Conservation (phyloP, 768 basidiomycete genomes). For the Mycena albidolilacea region DNA sequence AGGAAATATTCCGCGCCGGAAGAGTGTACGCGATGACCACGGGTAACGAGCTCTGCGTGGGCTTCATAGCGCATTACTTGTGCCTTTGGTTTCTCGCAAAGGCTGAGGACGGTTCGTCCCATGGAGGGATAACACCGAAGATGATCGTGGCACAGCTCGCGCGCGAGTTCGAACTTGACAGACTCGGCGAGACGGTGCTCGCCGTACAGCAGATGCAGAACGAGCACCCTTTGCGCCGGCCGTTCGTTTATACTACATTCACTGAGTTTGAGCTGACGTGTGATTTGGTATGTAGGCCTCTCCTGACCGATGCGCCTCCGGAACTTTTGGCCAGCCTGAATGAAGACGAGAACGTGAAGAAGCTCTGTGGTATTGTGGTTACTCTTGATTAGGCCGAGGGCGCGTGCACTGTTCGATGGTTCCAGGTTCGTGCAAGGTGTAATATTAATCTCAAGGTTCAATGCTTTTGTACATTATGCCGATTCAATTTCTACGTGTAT, state of each 20-base stretch:
- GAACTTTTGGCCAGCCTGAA: not conserved
- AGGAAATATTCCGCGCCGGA: not conserved
- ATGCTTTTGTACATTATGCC: too few relatives aligned
- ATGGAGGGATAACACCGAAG: not conserved
- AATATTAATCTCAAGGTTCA: too few relatives aligned
- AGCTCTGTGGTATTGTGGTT: not conserved
- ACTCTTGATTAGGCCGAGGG: not conserved
- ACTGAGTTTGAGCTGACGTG: not conserved
- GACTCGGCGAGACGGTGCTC: constrained; percentile 11
- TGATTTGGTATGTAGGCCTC: not conserved
- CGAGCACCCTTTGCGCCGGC: constrained; percentile 8
- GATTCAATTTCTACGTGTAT: too few relatives aligned
- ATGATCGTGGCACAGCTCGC: constrained; percentile 20
- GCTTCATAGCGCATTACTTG: constrained; percentile 9
- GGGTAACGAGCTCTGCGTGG: not conserved
- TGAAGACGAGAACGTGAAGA: not conserved
- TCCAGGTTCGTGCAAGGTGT: too few relatives aligned
- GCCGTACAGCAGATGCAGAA: constrained; percentile 2
- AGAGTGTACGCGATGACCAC: constrained; percentile 22
- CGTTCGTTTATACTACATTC: not conserved
- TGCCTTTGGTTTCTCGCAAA: not conserved
- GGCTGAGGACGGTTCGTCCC: too few relatives aligned
- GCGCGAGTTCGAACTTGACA: constrained; percentile 8
- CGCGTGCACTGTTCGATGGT: too few relatives aligned
- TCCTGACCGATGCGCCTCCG: not conserved